These are phyloP conservation scores for Flaveria bidentis DNA, from an alignment of 129 eudicot species.

Conservation along the genomic window DNA sequence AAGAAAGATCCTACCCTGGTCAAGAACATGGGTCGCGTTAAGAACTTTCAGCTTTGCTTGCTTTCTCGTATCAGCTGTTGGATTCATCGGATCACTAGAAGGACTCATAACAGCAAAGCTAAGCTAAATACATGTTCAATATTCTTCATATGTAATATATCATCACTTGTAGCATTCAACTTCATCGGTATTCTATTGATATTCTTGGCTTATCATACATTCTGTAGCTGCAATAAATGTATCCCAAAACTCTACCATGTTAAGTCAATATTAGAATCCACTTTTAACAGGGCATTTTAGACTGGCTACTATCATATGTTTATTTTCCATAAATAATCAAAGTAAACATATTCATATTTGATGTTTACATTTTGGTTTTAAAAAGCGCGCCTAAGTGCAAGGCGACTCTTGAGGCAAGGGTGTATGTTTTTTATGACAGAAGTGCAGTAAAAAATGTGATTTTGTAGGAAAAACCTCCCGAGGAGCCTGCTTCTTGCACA, in stretches of 20 bases:
- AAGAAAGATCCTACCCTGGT: slow-evolving; percentile 50
- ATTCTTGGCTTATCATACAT: slow-evolving; percentile 4
- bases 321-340: too few species aligned
- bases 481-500: too few species aligned
- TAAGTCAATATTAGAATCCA: not conserved
- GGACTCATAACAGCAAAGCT: slow-evolving; percentile 49
- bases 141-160: slow-evolving; percentile 2
- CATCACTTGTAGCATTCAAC: slow-evolving; percentile 26
- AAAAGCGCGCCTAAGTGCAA: too few species aligned
- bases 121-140: slow-evolving; percentile 30
- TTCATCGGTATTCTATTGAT: not conserved
- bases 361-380: too few species aligned
- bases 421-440: too few species aligned
- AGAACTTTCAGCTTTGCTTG: slow-evolving; percentile 42
- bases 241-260: not conserved
- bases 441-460: too few species aligned
- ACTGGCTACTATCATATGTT: not conserved
- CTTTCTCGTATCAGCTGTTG: slow-evolving; percentile 49
- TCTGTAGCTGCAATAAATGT: slow-evolving; percentile 9
- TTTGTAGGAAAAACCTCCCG: too few species aligned
- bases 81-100: slow-evolving; percentile 55
- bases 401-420: too few species aligned
- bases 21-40: slow-evolving; percentile 50
- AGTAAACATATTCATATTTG: too few species aligned
- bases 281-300: not conserved